Evolutionary conservation across 768 basidiomycete species (phyloP).

Genomic region (Leccinum subgranulosum): DNA sequence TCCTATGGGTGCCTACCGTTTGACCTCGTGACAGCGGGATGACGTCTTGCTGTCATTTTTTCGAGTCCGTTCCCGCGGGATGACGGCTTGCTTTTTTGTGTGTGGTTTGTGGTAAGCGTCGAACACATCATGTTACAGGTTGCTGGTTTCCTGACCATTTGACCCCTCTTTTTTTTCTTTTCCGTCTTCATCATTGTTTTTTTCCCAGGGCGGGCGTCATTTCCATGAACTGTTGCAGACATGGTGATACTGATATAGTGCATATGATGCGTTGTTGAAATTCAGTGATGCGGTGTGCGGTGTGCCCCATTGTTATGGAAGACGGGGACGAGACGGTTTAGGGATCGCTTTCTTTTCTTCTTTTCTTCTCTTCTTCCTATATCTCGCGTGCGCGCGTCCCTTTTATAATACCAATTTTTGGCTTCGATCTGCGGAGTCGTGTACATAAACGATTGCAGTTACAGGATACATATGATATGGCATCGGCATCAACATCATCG

Average conservation of each 20-base stretch:
- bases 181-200: not conserved
- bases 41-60: conserved; percentile 1
- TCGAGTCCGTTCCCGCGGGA: not conserved
- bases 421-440: conserved; percentile 29
- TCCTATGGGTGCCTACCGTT: not conserved
- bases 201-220: not conserved
- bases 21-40: not conserved
- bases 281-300: conserved; percentile 23
- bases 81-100: not conserved
- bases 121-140: not conserved
- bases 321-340: not conserved
- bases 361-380: not conserved
- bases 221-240: not conserved
- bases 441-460: not conserved
- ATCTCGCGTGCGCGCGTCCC: not conserved
- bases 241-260: not conserved
- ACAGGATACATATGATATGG: not conserved
- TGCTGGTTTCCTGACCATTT: not conserved
- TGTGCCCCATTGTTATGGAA: conserved; percentile 22
- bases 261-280: conserved; percentile 13
- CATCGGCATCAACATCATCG: not conserved
- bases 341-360: not conserved
- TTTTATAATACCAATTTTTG: not conserved
- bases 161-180: not conserved
- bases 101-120: not conserved